phyloP scores from a whole-genome alignment of 2,329 filamentous ascomycete genomes.

The Neonectria punicea region DNA sequence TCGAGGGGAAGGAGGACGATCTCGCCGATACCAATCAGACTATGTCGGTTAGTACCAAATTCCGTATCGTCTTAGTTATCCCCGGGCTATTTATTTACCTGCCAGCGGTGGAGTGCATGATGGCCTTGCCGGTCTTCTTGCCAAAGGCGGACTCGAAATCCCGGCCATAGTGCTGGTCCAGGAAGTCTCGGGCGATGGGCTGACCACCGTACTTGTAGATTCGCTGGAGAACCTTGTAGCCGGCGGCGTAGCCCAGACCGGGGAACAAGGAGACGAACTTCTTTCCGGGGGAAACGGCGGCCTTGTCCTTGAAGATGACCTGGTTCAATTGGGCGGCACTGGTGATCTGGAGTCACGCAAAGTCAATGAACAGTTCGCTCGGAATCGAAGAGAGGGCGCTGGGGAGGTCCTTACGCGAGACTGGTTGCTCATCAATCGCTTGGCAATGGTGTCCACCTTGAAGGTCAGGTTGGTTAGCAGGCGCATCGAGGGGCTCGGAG shows the following conservation, averaged over 20 bases:
- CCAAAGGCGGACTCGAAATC: constrained; percentile 91
- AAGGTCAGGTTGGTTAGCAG: constrained; percentile 35
- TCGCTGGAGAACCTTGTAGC: constrained; percentile 96
- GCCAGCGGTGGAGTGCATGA: constrained; percentile 97
- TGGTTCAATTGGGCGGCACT: constrained; percentile 75
- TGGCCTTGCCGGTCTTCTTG: constrained; percentile 96
- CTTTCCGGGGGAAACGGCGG: constrained; percentile 71
- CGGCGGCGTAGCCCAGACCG: constrained; percentile 94
- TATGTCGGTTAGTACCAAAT: constrained; percentile 49
- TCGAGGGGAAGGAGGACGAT: constrained; percentile 95
- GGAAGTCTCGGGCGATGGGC: constrained; percentile 91
- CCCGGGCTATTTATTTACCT: constrained; percentile 64
- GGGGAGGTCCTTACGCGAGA: constrained; percentile 67
- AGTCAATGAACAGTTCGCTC: constrained; percentile 30
- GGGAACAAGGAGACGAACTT: constrained; percentile 98
- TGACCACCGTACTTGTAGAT: constrained; percentile 99
- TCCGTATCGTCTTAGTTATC: background rate
- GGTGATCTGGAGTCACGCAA: constrained; percentile 43
- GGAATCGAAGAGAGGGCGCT: constrained; percentile 15
- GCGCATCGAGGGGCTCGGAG: constrained; percentile 15
- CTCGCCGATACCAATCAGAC: constrained; percentile 96
- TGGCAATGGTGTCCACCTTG: constrained; percentile 96
- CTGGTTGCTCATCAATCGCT: constrained; percentile 99
- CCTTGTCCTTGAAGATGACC: constrained; percentile 94
- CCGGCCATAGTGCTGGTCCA: constrained; percentile 80